Percentiles rank a stretch among this genome's conserved stretches.
phyloP scores from a whole-genome alignment of 306 rosid species.

The Sicyos edulis region DNA sequence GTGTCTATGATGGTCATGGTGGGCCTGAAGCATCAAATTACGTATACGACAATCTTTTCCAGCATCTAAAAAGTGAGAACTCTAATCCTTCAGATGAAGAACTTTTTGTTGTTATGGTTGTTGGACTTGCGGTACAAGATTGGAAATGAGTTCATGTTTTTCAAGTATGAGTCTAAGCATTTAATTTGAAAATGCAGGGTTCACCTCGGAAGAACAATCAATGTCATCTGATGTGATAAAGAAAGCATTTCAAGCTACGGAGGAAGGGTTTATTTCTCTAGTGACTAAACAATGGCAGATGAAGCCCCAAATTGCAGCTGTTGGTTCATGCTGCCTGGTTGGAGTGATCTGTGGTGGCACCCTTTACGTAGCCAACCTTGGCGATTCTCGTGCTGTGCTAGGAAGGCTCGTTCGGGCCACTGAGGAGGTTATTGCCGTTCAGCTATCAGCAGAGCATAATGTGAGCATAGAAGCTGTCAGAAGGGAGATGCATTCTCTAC shows the following conservation, averaged over 20 bases:
- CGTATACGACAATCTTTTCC: conserved; percentile 66
- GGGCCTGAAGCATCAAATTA: conserved; percentile 91
- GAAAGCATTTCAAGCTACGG: conserved; percentile 84
- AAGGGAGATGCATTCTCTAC: conserved; percentile 86
- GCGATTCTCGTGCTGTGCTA: conserved; percentile 94
- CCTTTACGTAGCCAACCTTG: conserved; percentile 83
- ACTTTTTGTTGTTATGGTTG: neutral
- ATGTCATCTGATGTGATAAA: conserved; percentile 40
- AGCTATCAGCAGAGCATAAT: conserved; percentile 83
- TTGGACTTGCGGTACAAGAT: no score
- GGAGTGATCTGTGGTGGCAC: conserved; percentile 71
- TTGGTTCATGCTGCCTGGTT: conserved; percentile 83
- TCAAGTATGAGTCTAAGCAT: no score
- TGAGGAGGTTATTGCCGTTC: conserved; percentile 76
- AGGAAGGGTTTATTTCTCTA: conserved; percentile 75
- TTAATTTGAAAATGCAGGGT: neutral
- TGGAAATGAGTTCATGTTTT: no score
- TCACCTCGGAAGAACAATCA: no score
- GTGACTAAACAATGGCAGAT: conserved; percentile 74
- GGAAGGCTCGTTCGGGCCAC: conserved; percentile 68
- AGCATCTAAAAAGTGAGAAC: conserved; percentile 60
- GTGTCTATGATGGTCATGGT: conserved; percentile 87
- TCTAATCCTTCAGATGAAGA: neutral
- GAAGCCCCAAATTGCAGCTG: conserved; percentile 88
- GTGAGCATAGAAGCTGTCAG: conserved; percentile 78